These are phyloP conservation scores for Phytomonas sp. DNA, from an alignment of 208 protist species.

Conservation along the genomic window DNA sequence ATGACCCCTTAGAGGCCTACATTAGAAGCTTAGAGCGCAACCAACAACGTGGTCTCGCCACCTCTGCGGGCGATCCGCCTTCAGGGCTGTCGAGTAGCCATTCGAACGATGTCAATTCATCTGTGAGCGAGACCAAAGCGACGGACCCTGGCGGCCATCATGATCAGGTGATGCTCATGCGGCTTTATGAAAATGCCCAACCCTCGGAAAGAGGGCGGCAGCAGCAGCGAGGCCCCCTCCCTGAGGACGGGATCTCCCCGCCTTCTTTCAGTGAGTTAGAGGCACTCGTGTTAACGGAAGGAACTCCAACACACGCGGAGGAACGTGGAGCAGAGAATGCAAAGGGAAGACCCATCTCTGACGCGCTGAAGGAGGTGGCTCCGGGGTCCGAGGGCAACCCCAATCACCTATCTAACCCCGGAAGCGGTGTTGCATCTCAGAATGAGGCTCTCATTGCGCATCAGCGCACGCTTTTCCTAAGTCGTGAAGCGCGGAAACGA, in stretches of 20 bases:
- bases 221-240: neutral
- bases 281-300: neutral
- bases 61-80: neutral
- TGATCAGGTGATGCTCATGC: neutral
- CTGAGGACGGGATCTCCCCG: neutral
- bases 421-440: neutral
- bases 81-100: neutral
- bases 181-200: neutral
- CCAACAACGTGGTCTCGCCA: neutral
- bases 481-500: conserved; percentile 21
- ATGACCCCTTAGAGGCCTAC: conserved; percentile 38
- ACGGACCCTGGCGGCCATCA: neutral
- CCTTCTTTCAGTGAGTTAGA: neutral
- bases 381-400: neutral
- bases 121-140: neutral
- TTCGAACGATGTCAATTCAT: neutral
- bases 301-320: neutral
- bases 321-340: neutral
- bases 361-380: neutral
- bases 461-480: conserved; percentile 17
- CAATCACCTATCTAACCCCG: neutral
- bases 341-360: neutral
- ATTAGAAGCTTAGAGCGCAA: conserved; percentile 25
- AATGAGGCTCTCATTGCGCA: conserved; percentile 10
- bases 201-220: neutral